These are phyloP conservation scores for Zygosaccharomyces bailii DNA, from an alignment of 805 yeast species.

Conservation along the genomic window DNA sequence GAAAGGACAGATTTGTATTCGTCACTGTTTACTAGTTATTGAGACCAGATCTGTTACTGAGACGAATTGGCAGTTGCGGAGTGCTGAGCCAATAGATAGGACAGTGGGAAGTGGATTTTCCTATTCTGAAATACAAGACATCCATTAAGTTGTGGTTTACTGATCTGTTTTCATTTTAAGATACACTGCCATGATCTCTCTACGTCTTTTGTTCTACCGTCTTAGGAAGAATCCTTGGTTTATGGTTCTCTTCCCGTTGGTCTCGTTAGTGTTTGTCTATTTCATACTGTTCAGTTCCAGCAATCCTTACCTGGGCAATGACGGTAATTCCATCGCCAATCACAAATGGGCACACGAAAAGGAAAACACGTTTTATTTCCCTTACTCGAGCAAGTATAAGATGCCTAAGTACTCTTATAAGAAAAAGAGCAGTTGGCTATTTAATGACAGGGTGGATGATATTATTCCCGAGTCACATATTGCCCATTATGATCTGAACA, in stretches of 20 bases:
- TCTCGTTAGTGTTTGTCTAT: constrained; percentile 21
- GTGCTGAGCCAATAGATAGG: background rate
- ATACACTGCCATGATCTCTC: constrained; percentile 14
- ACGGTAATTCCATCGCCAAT: constrained; percentile 23
- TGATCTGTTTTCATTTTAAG: background rate
- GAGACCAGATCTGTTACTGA: background rate
- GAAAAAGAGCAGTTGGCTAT: constrained; percentile 38
- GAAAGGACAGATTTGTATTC: background rate
- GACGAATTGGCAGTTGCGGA: background rate
- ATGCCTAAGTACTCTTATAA: constrained; percentile 48
- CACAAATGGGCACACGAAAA: constrained; percentile 38
- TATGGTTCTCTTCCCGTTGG: constrained; percentile 25
- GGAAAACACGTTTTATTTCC: constrained; percentile 36
- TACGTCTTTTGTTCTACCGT: constrained; percentile 25
- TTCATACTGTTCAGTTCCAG: constrained; percentile 24
- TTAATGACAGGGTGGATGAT: constrained; percentile 51
- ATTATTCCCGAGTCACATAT: constrained; percentile 68
- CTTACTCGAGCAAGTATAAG: constrained; percentile 33
- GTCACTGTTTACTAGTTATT: background rate
- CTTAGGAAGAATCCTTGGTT: constrained; percentile 30
- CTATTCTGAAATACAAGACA: background rate
- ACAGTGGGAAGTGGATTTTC: background rate
- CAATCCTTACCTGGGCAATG: constrained; percentile 26
- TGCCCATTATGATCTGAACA: constrained; percentile 80
- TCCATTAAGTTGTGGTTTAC: background rate